A percentile compares a stretch with the other conserved stretches of the same genome.
phyloP scores from a whole-genome alignment of 352 stramenopile genomes.

The Globisporangium alternatum region DNA sequence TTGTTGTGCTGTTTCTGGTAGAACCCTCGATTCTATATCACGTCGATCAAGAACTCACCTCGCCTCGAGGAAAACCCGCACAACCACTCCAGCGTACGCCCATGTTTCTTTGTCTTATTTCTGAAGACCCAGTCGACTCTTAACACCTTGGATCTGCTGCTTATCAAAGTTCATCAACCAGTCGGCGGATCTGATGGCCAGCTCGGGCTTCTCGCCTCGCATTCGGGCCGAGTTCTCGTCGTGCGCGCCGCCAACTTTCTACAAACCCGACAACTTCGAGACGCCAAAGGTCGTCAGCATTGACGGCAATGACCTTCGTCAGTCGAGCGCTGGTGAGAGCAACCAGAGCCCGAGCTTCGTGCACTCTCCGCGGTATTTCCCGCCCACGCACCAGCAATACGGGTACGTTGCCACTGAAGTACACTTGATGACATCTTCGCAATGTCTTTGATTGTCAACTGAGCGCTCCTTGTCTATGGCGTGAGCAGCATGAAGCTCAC shows the following conservation, averaged over 20 bases:
- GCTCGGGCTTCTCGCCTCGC: slow-evolving; percentile 45
- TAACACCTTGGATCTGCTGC: slow-evolving; percentile 8
- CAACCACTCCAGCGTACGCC: slow-evolving; percentile 72
- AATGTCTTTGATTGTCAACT: neutral
- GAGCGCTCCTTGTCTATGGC: neutral
- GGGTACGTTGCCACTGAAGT: slow-evolving; percentile 16
- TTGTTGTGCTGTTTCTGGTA: slow-evolving; percentile 12
- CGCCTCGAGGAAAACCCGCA: slow-evolving; percentile 52
- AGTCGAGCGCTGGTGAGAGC: neutral
- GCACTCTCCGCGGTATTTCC: slow-evolving; percentile 19
- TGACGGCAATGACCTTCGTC: slow-evolving; percentile 39
- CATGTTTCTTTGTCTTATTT: neutral
- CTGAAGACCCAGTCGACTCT: neutral
- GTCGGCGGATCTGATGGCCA: slow-evolving; percentile 51
- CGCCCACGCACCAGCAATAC: slow-evolving; percentile 33
- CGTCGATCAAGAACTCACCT: slow-evolving; percentile 43
- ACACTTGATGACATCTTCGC: neutral
- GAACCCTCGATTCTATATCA: slow-evolving; percentile 74
- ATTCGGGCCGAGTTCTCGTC: slow-evolving; percentile 52
- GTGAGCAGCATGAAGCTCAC: slow-evolving; percentile 30
- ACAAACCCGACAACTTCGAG: slow-evolving; percentile 39
- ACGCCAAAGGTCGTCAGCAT: slow-evolving; percentile 50
- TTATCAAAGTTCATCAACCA: slow-evolving; percentile 67
- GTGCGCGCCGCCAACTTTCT: slow-evolving; percentile 32
- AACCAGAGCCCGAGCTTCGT: slow-evolving; percentile 9